Evolutionary conservation across 2,329 filamentous ascomycete genomes (phyloP), one percentile per base, ranked within the genome.

Genomic region (Pseudogymnoascus sp.): DNA sequence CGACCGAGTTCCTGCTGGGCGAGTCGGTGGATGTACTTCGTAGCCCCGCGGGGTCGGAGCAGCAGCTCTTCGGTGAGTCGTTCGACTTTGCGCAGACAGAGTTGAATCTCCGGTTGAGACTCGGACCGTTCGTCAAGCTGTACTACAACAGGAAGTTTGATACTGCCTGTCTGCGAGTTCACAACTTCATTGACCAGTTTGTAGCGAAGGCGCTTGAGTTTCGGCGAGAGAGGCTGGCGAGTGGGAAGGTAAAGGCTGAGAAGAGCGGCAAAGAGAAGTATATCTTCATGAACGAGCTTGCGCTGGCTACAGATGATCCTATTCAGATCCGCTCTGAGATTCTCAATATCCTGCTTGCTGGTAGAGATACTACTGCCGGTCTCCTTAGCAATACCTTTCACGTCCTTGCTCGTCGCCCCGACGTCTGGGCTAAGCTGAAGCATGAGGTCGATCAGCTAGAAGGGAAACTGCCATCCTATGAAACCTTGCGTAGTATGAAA

Each of bases 331-430:
- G 80, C 2, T 55, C 49, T 35, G 80, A 85, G 66, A 71, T 82
- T 3, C 71, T 84, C 25, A 76, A 79, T 62, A 79, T 85, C 62
- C 78, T 86, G 42, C 73, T 84, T 1, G 84, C 82, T 0, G 84
- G 83, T 1, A 76, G 83, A 9, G 84, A 87, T 65, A 86, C 83
- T 0, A 85, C 82, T 0, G 82, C 82, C 1, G 76, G 75, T 30
- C 75, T 80, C 2, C 71, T 86, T 1, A 76, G 78, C 9, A 83
- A 78, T 77, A 70, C 77, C 16, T 77, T 82, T 61, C 74, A 75
- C 63, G 70, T 72, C 16, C 69, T 82, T 22, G 71, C 77, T 3
- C 73, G 75, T 25, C 70, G 80, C 63, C 74, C 72, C 2, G 66
- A 66, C 0, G 71, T 79, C 38, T 81, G 75, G 66, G 64, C 70